These are phyloP conservation scores for Hymenoscyphus infarciens DNA, from an alignment of 2,329 filamentous ascomycete genomes.

Conservation along the genomic window DNA sequence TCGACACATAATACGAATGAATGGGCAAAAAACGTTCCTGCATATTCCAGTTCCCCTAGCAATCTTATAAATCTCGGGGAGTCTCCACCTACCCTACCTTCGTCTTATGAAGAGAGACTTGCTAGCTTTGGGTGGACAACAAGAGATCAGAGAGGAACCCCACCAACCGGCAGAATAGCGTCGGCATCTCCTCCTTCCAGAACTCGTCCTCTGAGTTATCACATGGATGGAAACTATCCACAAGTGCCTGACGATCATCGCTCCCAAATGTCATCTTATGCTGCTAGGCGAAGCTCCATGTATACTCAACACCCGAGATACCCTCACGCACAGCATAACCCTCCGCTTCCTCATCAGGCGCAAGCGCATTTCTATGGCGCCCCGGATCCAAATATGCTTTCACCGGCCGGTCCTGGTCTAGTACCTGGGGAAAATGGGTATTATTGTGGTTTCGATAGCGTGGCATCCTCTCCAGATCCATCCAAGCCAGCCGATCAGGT, in stretches of 20 bases:
- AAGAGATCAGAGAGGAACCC: slow-evolving; percentile 30
- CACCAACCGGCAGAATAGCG: slow-evolving; percentile 25
- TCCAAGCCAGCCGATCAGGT: slow-evolving; percentile 52
- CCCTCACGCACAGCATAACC: slow-evolving; percentile 39
- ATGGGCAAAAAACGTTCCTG: slow-evolving; percentile 43
- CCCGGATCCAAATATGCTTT: slow-evolving; percentile 64
- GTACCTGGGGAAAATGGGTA: slow-evolving; percentile 67
- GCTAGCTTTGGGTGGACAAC: slow-evolving; percentile 30
- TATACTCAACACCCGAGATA: slow-evolving; percentile 49
- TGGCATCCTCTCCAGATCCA: slow-evolving; percentile 42
- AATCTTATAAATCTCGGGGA: slow-evolving; percentile 43
- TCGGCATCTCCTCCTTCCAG: slow-evolving; percentile 36
- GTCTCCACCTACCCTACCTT: slow-evolving; percentile 40
- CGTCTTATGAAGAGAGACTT: slow-evolving; percentile 34
- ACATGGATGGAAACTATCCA: slow-evolving; percentile 35
- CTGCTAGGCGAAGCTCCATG: slow-evolving; percentile 48
- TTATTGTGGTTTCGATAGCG: slow-evolving; percentile 76
- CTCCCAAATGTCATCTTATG: slow-evolving; percentile 40
- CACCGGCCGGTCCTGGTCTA: slow-evolving; percentile 50
- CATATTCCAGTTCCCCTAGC: slow-evolving; percentile 41
- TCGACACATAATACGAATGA: slow-evolving; percentile 37
- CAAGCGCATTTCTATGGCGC: slow-evolving; percentile 75
- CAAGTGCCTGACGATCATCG: slow-evolving; percentile 47
- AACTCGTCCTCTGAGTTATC: slow-evolving; percentile 52
- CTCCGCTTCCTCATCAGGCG: slow-evolving; percentile 70